Percentiles rank a stretch among this genome's conserved stretches.
Conservation (phyloP, 163 green algal species). For the Prototheca wickerhamii region DNA sequence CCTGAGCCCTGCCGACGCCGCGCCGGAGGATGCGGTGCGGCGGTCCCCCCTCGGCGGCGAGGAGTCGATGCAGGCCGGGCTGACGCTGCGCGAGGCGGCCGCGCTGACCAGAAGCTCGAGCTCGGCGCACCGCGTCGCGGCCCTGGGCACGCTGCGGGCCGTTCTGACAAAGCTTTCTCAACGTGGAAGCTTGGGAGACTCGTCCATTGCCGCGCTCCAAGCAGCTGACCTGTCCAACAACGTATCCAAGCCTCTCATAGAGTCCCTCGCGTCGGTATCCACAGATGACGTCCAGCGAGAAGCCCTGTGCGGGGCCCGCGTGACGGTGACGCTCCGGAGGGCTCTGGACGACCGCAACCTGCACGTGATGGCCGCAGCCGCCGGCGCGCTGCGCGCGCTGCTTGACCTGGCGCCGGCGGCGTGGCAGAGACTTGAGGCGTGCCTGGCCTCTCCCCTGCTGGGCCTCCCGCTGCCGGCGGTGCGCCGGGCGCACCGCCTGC, state of each 20-base stretch:
- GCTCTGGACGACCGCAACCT: not conserved
- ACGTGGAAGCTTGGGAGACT: no score
- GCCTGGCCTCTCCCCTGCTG: not conserved
- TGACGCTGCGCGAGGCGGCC: not conserved
- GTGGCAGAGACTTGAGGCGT: not conserved
- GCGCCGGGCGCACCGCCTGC: not conserved
- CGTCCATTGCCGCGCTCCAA: no score
- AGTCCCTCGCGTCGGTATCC: no score
- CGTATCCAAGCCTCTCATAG: no score
- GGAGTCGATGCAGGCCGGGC: no score
- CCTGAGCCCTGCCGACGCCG: not conserved
- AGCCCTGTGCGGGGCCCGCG: not conserved
- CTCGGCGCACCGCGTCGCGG: not conserved
- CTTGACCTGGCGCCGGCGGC: not conserved
- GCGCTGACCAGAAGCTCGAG: not conserved
- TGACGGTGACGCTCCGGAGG: not conserved
- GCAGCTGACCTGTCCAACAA: no score
- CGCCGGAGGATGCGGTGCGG: not conserved
- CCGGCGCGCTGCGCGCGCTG: not conserved
- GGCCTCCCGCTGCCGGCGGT: not conserved
- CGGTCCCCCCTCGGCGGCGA: no score
- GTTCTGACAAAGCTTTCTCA: not conserved
- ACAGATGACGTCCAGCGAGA: not conserved
- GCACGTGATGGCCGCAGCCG: not conserved
- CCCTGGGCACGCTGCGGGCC: not conserved